These are phyloP conservation scores for Haplosporangium sp. DNA, from an alignment of 371 early-diverging fungal genomes.

Conservation along the genomic window DNA sequence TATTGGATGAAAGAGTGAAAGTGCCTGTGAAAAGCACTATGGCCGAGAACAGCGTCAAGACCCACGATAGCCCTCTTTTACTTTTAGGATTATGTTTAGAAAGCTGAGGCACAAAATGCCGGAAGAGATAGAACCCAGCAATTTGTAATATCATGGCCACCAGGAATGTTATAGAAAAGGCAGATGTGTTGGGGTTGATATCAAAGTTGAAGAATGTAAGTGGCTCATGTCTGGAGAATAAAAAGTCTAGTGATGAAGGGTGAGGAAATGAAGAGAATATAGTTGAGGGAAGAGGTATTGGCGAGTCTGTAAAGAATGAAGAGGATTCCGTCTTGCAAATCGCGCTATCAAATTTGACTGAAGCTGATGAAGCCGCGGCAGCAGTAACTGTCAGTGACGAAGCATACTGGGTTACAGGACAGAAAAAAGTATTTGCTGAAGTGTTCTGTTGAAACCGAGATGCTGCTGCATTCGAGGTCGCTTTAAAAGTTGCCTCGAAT, in stretches of 20 bases:
- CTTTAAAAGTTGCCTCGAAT: conserved; percentile 9
- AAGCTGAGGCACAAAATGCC: conserved; percentile 14
- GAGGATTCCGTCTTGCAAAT: neutral
- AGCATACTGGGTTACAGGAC: conserved; percentile 12
- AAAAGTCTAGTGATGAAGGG: neutral
- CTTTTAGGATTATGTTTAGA: conserved; percentile 11
- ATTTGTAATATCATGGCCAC: conserved; percentile 17
- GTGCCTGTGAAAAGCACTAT: conserved; percentile 42
- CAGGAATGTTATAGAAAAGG: conserved; percentile 20
- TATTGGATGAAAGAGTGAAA: conserved; percentile 31
- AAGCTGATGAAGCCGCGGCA: conserved; percentile 3
- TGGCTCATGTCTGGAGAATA: conserved; percentile 30
- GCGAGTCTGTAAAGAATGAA: neutral
- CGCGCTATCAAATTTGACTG: neutral
- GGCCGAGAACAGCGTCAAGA: conserved; percentile 40
- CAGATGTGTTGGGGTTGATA: conserved; percentile 46
- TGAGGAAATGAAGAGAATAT: conserved; percentile 6
- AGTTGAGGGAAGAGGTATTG: neutral
- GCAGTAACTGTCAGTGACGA: conserved; percentile 1
- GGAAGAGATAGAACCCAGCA: conserved; percentile 32
- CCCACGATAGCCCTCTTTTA: conserved; percentile 34
- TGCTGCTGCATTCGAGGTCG: neutral
- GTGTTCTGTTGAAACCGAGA: neutral
- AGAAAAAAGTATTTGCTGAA: conserved; percentile 1
- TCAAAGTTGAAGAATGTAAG: conserved; percentile 34